phyloP scores from a whole-genome alignment of 768 basidiomycete genomes.

The Tricholoma terreum region DNA sequence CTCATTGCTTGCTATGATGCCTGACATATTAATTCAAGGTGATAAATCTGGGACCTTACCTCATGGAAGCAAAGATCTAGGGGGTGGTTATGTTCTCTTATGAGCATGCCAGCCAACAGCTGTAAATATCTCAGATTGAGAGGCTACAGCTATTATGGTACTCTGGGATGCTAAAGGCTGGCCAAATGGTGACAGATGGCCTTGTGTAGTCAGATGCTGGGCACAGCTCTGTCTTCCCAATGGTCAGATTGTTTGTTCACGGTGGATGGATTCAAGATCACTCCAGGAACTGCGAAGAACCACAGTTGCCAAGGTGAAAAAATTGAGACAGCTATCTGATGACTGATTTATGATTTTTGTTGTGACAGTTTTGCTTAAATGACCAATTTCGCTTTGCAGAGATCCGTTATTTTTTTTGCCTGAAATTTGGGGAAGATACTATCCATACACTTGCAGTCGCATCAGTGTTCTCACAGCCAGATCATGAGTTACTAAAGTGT shows the following conservation, averaged over 20 bases:
- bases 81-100: background rate
- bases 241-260: slow-evolving; percentile 33
- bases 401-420: slow-evolving; percentile 4
- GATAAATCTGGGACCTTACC: too few species aligned
- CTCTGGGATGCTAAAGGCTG: background rate
- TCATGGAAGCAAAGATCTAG: too few species aligned
- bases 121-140: too few species aligned
- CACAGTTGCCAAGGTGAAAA: slow-evolving; percentile 22
- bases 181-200: background rate
- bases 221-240: slow-evolving; percentile 34
- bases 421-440: background rate
- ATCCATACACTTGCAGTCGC: slow-evolving; percentile 6
- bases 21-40: too few species aligned
- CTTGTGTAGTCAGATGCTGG: slow-evolving; percentile 19
- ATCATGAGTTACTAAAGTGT: background rate
- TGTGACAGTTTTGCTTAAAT: background rate
- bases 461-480: slow-evolving; percentile 7
- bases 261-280: slow-evolving; percentile 27
- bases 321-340: background rate
- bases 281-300: slow-evolving; percentile 14
- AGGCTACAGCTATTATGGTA: background rate
- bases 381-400: slow-evolving; percentile 5
- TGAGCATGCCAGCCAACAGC: background rate
- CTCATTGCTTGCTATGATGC: background rate
- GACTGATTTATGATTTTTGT: background rate